Percentiles rank a stretch among this genome's conserved stretches.
Conservation (phyloP, 2,329 filamentous ascomycete genomes). For the Septoria petroselini region DNA sequence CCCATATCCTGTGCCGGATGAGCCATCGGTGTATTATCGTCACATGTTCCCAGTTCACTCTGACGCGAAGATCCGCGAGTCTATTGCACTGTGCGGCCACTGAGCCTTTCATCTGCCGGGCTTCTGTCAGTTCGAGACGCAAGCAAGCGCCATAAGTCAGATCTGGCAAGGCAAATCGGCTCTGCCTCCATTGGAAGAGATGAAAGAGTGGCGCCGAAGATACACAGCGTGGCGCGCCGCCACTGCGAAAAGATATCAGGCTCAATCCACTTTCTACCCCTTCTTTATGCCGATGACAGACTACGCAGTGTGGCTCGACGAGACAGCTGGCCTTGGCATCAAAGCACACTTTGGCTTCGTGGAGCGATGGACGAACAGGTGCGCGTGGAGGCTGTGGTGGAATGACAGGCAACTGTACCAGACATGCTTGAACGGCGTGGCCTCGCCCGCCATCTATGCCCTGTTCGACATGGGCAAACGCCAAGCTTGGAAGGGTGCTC, state of each 20-base stretch:
- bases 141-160: slow-evolving; percentile 36
- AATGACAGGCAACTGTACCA: slow-evolving; percentile 36
- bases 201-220: slow-evolving; percentile 29
- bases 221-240: slow-evolving; percentile 22
- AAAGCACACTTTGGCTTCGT: slow-evolving; percentile 34
- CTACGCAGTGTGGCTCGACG: slow-evolving; percentile 35
- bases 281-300: slow-evolving; percentile 28
- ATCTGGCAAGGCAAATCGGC: slow-evolving; percentile 34
- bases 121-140: slow-evolving; percentile 34
- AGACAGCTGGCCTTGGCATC: slow-evolving; percentile 36
- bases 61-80: slow-evolving; percentile 24
- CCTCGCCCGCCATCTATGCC: slow-evolving; percentile 37
- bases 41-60: slow-evolving; percentile 36
- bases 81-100: slow-evolving; percentile 36
- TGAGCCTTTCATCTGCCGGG: slow-evolving; percentile 27
- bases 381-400: slow-evolving; percentile 40
- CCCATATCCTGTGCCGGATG: slow-evolving; percentile 11
- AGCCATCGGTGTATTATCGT: slow-evolving; percentile 30
- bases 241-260: slow-evolving; percentile 17
- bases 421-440: slow-evolving; percentile 37
- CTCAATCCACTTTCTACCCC: slow-evolving; percentile 25
- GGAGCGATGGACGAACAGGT: slow-evolving; percentile 23
- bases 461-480: slow-evolving; percentile 39
- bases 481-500: slow-evolving; percentile 36
- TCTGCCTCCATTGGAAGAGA: slow-evolving; percentile 31